A percentile compares a stretch with the other conserved stretches of the same genome.
phyloP scores from a whole-genome alignment of 2,329 filamentous ascomycete genomes.

The Thelonectria blattea region DNA sequence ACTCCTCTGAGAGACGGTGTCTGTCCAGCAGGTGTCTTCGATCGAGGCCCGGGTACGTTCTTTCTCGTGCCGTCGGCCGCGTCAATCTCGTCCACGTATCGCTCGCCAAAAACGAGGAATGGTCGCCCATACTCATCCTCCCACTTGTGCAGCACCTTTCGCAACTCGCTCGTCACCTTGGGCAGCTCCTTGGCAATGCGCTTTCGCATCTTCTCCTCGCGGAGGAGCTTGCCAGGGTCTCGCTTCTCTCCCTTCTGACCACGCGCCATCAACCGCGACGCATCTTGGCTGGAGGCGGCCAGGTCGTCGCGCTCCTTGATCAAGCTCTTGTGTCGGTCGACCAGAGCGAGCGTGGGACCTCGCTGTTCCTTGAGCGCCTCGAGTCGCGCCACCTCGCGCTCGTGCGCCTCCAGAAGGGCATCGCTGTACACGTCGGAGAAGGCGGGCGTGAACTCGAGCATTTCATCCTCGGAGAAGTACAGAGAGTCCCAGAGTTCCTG shows the following conservation, averaged over 20 bases:
- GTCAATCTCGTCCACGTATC: constrained; percentile 87
- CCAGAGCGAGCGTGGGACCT: constrained; percentile 78
- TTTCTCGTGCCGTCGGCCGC: constrained; percentile 60
- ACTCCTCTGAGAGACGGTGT: constrained; percentile 54
- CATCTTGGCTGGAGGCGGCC: constrained; percentile 89
- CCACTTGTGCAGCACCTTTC: constrained; percentile 81
- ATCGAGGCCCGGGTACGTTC: constrained; percentile 57
- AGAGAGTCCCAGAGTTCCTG: constrained; percentile 95
- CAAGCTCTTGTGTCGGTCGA: constrained; percentile 83
- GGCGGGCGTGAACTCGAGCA: constrained; percentile 96
- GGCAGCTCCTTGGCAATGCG: constrained; percentile 94
- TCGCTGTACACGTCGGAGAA: constrained; percentile 98
- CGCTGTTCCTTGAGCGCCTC: constrained; percentile 87
- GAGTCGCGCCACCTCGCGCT: constrained; percentile 84
- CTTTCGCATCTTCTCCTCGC: constrained; percentile 99
- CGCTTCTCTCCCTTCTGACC: constrained; percentile 93
- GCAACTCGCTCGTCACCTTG: constrained; percentile 85
- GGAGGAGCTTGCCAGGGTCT: constrained; percentile 89
- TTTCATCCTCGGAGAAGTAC: constrained; percentile 97
- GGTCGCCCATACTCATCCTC: constrained; percentile 94
- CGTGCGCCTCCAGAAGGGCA: constrained; percentile 91
- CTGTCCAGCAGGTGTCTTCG: constrained; percentile 76
- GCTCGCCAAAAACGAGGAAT: constrained; percentile 90
- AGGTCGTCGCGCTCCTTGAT: constrained; percentile 88
- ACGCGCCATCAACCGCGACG: constrained; percentile 88